Evolutionary conservation across 129 eudicot species (phyloP), one percentile per base, ranked within the genome.

Genomic region (Logfia minima): DNA sequence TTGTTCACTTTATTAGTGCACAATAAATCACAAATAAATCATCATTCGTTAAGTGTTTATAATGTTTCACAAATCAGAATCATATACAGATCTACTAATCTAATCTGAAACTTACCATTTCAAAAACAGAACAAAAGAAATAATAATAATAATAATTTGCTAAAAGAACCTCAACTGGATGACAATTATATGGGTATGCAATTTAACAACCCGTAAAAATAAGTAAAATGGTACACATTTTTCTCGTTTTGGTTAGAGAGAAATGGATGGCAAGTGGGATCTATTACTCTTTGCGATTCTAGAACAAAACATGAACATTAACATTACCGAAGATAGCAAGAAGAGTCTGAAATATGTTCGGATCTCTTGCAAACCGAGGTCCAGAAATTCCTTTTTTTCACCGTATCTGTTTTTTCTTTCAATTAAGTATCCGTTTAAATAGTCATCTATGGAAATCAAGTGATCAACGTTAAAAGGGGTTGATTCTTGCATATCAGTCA

Each of bases 251-350:
- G 58, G 37, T 60, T 19, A 86, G 55, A 83, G 71, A 52, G 96
- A 72, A 73, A 91, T 81, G 60, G 96, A 76, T 45, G 95, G 82
- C 81, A 83, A 88, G 75, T 87, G 66, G 69, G 97, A 93, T 72
- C 98, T 84, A 28, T 84, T 89, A 84, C 88, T 89, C 89, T 91
- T 94, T 62, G 97, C 87, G 71, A 91, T 94, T 87, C 98, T 88
- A 23, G 96, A 86, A 84, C 98, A 94, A 39, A 94, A 94, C 98
- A 94, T 94, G 83, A 94, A 94, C 96, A 94, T 76, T 83, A 94
- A 85, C 80, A 91, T 83, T 34, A 94, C 97, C 31, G 92, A 94
- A 18, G 98, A 94, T 35, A 94, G 79, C 85, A 94, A 83, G 90
- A 94, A 94, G 70, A 94, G 85, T 74, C 98, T 80, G 82, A 88